Percentiles rank a stretch among this genome's conserved stretches.
These are phyloP conservation scores for Tremella yokohamensis DNA, from an alignment of 768 basidiomycete genomes.

Conservation along the genomic window DNA sequence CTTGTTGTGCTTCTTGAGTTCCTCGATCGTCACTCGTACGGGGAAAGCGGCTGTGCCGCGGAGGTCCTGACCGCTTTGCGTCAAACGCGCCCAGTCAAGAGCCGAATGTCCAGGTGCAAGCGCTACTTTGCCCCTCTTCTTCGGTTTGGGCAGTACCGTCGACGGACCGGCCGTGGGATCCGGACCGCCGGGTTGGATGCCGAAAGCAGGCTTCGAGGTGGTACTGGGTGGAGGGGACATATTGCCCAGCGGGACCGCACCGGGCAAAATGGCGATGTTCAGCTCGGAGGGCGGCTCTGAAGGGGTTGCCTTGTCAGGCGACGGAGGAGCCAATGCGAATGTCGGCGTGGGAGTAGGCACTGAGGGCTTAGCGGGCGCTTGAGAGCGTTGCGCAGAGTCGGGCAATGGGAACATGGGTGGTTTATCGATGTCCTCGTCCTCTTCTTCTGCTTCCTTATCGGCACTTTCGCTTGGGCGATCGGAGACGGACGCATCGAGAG, in stretches of 20 bases:
- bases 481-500: conserved; percentile 8
- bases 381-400: conserved; percentile 49
- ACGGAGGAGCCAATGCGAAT: conserved; percentile 35
- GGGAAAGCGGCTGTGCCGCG: conserved; percentile 57
- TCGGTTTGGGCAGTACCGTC: conserved; percentile 58
- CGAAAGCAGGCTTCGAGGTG: conserved; percentile 39
- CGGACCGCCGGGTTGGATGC: conserved; percentile 32
- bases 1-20: conserved; percentile 62
- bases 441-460: background rate
- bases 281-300: conserved; percentile 30
- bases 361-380: conserved; percentile 19
- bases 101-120: conserved; percentile 87
- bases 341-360: conserved; percentile 19
- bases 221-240: conserved; percentile 46
- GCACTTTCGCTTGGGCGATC: background rate
- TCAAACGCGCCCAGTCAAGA: conserved; percentile 88
- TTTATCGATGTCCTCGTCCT: conserved; percentile 25
- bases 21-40: conserved; percentile 32
- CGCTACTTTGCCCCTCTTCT: conserved; percentile 68
- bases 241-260: conserved; percentile 35
- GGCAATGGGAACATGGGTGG: conserved; percentile 50
- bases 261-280: conserved; percentile 38
- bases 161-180: conserved; percentile 7
- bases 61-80: conserved; percentile 73
- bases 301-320: conserved; percentile 16